These are phyloP conservation scores for Hyaloperonospora arabidopsidis DNA, from an alignment of 352 stramenopile species.

Conservation along the genomic window DNA sequence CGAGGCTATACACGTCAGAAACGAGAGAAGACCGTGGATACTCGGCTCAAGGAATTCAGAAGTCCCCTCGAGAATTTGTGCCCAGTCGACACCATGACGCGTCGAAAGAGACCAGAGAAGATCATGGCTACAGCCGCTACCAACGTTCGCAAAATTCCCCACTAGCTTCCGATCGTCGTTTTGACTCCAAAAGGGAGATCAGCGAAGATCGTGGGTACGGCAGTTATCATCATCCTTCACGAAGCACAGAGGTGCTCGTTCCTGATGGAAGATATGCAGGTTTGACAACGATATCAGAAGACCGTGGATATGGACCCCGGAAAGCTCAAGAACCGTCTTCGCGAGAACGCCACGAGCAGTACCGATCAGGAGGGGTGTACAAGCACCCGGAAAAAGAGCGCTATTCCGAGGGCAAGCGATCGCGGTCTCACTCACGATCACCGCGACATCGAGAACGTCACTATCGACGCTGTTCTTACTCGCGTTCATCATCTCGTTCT, in stretches of 20 bases:
- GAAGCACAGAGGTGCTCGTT: constrained; percentile 1
- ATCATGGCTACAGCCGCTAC: constrained; percentile 21
- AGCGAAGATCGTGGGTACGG: constrained; percentile 14
- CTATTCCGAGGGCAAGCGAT: constrained; percentile 19
- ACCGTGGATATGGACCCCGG: constrained; percentile 16
- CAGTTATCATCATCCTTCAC: constrained; percentile 9
- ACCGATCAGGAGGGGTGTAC: constrained; percentile 4
- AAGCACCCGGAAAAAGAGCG: constrained; percentile 12
- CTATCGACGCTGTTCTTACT: constrained; percentile 30
- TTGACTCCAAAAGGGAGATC: constrained; percentile 6
- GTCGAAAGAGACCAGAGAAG: constrained; percentile 13
- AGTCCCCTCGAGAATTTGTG: constrained; percentile 10
- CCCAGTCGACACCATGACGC: constrained; percentile 11
- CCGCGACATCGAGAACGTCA: constrained; percentile 21
- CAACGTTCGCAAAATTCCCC: constrained; percentile 9
- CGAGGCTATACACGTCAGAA: constrained; percentile 11
- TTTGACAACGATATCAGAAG: constrained; percentile 10
- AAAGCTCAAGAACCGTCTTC: constrained; percentile 3
- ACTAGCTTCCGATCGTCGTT: constrained; percentile 7
- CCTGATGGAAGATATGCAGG: constrained; percentile 2
- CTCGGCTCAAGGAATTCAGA: constrained; percentile 3
- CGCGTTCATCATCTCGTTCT: constrained; percentile 33
- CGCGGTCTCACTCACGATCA: constrained; percentile 32
- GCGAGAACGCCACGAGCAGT: constrained; percentile 10
- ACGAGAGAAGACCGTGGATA: constrained; percentile 24